phyloP scores from a whole-genome alignment of 768 basidiomycete species.

The Kwoniella newhampshirensis region DNA sequence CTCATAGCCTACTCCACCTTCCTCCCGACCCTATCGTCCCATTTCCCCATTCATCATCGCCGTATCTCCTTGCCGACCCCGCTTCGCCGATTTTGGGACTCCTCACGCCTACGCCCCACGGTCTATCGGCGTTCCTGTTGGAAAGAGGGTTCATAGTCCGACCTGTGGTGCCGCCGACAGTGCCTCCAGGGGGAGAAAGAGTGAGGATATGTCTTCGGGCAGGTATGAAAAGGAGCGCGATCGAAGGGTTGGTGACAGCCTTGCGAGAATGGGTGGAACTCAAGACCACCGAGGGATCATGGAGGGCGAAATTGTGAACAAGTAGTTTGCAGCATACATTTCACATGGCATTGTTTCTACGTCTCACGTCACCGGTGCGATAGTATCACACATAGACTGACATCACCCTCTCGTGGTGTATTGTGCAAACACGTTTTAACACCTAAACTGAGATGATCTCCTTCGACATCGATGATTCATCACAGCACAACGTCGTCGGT shows the following conservation, averaged over 20 bases:
- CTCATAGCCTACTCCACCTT: slow-evolving; percentile 16
- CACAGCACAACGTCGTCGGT: too few species aligned
- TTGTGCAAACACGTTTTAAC: too few species aligned
- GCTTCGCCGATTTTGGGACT: slow-evolving; percentile 81
- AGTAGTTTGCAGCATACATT: slow-evolving; percentile 13
- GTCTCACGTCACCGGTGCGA: too few species aligned
- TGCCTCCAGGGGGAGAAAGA: slow-evolving; percentile 79
- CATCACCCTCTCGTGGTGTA: too few species aligned
- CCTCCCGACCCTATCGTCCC: slow-evolving; percentile 11
- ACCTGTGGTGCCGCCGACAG: slow-evolving; percentile 67
- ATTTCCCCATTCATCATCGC: not conserved
- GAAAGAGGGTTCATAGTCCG: slow-evolving; percentile 51
- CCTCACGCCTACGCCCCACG: slow-evolving; percentile 71
- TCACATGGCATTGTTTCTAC: too few species aligned
- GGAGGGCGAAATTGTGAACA: slow-evolving; percentile 14
- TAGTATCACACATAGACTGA: too few species aligned
- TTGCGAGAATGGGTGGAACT: slow-evolving; percentile 54
- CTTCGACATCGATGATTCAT: too few species aligned
- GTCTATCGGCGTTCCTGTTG: slow-evolving; percentile 68
- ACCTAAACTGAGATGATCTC: too few species aligned
- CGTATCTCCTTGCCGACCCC: slow-evolving; percentile 53
- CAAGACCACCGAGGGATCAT: slow-evolving; percentile 6
- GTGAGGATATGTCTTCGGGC: slow-evolving; percentile 87
- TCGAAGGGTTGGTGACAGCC: slow-evolving; percentile 62
- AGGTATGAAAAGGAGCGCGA: slow-evolving; percentile 65